phyloP scores from a whole-genome alignment of 148 eudicot species.

The Silene latifolia region DNA sequence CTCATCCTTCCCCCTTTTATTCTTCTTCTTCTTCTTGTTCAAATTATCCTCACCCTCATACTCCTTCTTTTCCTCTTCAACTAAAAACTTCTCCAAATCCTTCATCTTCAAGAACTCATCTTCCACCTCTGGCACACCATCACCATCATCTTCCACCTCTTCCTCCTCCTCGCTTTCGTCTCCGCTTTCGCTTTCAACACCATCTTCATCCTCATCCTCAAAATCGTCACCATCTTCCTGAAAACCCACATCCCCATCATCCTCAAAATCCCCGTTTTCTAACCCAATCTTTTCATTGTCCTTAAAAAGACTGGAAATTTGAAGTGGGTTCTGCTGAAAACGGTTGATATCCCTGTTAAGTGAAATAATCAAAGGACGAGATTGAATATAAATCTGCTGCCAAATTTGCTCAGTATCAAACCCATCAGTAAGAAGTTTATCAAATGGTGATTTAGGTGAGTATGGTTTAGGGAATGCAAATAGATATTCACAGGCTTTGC shows the following conservation, averaged over 20 bases:
- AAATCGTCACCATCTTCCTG: conserved; percentile 24
- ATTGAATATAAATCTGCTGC: conserved; percentile 85
- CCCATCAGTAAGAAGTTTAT: conserved; percentile 49
- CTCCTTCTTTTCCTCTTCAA: conserved; percentile 60
- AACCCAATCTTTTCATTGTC: conserved; percentile 19
- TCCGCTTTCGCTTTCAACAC: conserved; percentile 32
- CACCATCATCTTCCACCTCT: conserved; percentile 34
- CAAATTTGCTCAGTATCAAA: conserved; percentile 92
- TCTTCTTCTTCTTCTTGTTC: conserved; percentile 25
- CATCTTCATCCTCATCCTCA: too few species aligned
- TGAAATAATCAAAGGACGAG: conserved; percentile 51
- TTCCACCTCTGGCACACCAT: conserved; percentile 53
- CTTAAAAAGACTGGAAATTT: conserved; percentile 39
- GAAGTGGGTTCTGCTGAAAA: conserved; percentile 59
- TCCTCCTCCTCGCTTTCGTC: conserved; percentile 37
- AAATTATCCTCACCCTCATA: conserved; percentile 41
- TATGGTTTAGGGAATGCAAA: conserved; percentile 54
- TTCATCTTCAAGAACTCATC: conserved; percentile 77
- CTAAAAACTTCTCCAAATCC: conserved; percentile 70
- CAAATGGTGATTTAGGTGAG: conserved; percentile 67
- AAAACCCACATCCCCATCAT: conserved; percentile 18
- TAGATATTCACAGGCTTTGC: conserved; percentile 47
- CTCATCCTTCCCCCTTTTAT: conserved; percentile 33
- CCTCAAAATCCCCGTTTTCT: conserved; percentile 16
- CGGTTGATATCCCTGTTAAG: conserved; percentile 49